Conservation (phyloP, 768 basidiomycete species). For the Fomitopsis serialis region DNA sequence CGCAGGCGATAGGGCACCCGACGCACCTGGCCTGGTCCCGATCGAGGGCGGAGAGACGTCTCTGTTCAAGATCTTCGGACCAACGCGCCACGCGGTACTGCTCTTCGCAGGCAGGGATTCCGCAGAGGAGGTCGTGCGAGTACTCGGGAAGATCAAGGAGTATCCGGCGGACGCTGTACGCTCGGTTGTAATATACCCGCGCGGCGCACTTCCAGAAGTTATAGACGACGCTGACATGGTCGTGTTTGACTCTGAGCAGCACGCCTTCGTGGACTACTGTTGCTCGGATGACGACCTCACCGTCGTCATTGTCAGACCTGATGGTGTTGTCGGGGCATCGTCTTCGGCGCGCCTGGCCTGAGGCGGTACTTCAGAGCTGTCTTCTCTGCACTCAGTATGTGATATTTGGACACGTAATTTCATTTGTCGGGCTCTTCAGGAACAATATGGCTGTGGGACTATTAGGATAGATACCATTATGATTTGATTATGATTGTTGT, state of each 20-base stretch:
- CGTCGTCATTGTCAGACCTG: conserved; percentile 10
- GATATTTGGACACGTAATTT: not conserved
- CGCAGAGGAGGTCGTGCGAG: not conserved
- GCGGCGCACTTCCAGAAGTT: not conserved
- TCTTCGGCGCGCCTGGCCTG: not conserved
- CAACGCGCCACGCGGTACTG: conserved; percentile 24
- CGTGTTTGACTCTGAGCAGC: conserved; percentile 4
- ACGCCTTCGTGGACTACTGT: conserved; percentile 7
- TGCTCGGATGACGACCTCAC: not conserved
- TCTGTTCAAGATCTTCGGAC: conserved; percentile 25
- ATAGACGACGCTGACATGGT: not conserved
- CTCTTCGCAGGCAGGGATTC: conserved; percentile 18
- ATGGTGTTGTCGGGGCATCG: conserved; percentile 9
- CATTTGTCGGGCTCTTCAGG: too few species aligned
- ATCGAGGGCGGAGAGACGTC: conserved; percentile 2
- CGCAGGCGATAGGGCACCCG: conserved; percentile 45
- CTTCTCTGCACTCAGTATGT: not conserved
- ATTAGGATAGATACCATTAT: not conserved
- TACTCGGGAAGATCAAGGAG: not conserved
- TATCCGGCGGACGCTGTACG: not conserved
- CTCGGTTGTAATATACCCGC: not conserved
- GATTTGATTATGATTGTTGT: not conserved
- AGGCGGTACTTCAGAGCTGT: not conserved
- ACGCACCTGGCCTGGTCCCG: conserved; percentile 28
- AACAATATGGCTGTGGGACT: too few species aligned